A percentile compares a stretch with the other conserved stretches of the same genome.
Conservation (phyloP, 2,329 filamentous ascomycete genomes). For the Cryphonectria japonica region DNA sequence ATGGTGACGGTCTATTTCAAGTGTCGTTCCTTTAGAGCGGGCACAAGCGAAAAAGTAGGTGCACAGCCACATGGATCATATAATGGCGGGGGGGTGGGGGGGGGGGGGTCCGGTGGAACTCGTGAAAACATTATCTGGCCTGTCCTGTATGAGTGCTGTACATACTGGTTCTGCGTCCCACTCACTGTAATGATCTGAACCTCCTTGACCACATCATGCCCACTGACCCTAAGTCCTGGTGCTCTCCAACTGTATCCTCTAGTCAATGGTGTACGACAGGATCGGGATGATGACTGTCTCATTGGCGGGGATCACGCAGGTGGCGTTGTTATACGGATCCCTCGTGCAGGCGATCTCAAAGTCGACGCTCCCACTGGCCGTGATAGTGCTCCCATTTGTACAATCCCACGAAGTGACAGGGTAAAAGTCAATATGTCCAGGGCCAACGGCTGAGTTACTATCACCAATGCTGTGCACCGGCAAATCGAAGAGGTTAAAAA, state of each 20-base stretch:
- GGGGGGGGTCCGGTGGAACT: too few relatives aligned
- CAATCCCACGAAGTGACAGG: conserved; percentile 3
- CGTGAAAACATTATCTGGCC: too few relatives aligned
- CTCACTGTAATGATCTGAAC: not conserved
- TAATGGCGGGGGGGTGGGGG: not conserved
- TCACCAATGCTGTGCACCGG: not conserved
- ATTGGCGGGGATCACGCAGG: not conserved
- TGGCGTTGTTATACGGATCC: conserved; percentile 6
- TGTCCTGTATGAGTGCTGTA: too few relatives aligned
- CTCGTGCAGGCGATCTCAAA: conserved; percentile 17
- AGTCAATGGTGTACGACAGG: conserved; percentile 20
- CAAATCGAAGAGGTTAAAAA: not conserved
- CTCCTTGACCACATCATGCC: not conserved
- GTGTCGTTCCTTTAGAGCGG: not conserved
- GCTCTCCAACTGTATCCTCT: too few relatives aligned
- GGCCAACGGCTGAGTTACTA: not conserved
- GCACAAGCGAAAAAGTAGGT: not conserved
- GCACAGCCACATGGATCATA: not conserved
- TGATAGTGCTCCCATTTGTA: conserved; percentile 21
- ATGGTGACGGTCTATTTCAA: not conserved
- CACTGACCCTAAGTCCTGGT: not conserved
- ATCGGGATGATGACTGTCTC: conserved; percentile 18
- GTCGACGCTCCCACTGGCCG: conserved; percentile 19
- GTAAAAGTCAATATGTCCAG: conserved; percentile 10
- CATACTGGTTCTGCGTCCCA: not conserved